Percentiles rank a stretch among this genome's conserved stretches.
phyloP scores from a whole-genome alignment of 202 grass and related monocot species.

The Cymbopogon flexuosus region DNA sequence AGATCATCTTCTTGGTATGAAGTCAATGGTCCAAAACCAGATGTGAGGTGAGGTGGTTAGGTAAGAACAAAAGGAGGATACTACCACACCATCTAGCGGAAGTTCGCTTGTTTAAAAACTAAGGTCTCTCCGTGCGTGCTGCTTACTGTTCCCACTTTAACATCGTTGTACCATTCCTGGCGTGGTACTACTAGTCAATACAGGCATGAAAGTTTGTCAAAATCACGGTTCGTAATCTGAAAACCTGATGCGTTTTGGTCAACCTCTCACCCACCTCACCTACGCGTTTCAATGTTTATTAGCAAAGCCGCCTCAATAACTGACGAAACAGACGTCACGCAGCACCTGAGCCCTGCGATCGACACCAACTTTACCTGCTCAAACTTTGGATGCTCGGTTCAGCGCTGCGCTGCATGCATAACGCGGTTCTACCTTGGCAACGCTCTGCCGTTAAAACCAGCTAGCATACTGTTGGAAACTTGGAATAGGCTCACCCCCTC shows the following conservation, averaged over 20 bases:
- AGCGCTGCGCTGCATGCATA: no score
- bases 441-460: neutral
- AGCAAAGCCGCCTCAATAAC: neutral
- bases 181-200: neutral
- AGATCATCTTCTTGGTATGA: neutral
- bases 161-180: neutral
- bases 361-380: no score
- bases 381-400: no score
- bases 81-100: neutral
- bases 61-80: neutral
- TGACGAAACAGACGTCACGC: no score
- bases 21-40: slow-evolving; percentile 10
- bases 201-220: neutral
- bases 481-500: neutral
- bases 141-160: neutral
- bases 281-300: neutral
- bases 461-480: neutral
- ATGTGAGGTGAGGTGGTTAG: neutral
- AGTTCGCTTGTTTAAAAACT: neutral
- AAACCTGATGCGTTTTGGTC: neutral
- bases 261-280: neutral
- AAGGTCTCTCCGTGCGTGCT: neutral
- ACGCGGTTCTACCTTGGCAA: neutral
- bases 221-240: neutral
- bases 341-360: no score